Percentiles rank a stretch among this genome's conserved stretches.
Evolutionary conservation across 768 basidiomycete species (phyloP).

Genomic region (Xerocomellus dryophilus): DNA sequence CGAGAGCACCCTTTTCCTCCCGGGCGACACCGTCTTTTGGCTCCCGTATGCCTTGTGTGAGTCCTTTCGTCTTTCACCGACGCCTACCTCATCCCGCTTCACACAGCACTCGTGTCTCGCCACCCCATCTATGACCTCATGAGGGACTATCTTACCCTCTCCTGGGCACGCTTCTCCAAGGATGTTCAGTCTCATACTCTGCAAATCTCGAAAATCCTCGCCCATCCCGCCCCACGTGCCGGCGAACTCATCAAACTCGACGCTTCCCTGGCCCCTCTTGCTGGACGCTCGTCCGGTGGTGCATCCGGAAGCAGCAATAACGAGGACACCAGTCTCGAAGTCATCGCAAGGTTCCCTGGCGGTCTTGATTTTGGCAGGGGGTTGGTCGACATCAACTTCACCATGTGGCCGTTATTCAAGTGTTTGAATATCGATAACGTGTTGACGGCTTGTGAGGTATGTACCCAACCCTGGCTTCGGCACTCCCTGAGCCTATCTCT

Average conservation of each 20-base stretch:
- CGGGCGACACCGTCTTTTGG: slow-evolving; percentile 92
- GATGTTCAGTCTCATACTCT: slow-evolving; percentile 91
- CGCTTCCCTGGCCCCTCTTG: slow-evolving; percentile 60
- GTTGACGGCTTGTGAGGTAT: slow-evolving; percentile 85
- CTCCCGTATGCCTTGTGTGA: slow-evolving; percentile 87
- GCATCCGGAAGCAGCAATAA: slow-evolving; percentile 24
- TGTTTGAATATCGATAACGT: slow-evolving; percentile 92
- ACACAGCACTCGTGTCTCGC: slow-evolving; percentile 79
- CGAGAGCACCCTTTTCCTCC: slow-evolving; percentile 84
- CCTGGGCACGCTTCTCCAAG: slow-evolving; percentile 92
- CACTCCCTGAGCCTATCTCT: not conserved
- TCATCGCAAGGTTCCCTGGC: slow-evolving; percentile 89
- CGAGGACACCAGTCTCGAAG: slow-evolving; percentile 61
- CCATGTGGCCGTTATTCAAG: slow-evolving; percentile 96
- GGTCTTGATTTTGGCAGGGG: slow-evolving; percentile 90
- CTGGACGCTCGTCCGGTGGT: slow-evolving; percentile 43
- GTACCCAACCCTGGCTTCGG: not conserved
- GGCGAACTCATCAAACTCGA: slow-evolving; percentile 85
- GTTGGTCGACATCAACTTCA: slow-evolving; percentile 90
- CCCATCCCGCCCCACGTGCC: slow-evolving; percentile 82
- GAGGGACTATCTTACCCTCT: slow-evolving; percentile 93
- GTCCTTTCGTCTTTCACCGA: slow-evolving; percentile 27
- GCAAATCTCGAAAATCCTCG: slow-evolving; percentile 84
- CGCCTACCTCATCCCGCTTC: slow-evolving; percentile 7
- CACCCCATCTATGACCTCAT: slow-evolving; percentile 94